These are phyloP conservation scores for Pyrus betulifolia DNA, from an alignment of 306 rosid species.

Conservation along the genomic window DNA sequence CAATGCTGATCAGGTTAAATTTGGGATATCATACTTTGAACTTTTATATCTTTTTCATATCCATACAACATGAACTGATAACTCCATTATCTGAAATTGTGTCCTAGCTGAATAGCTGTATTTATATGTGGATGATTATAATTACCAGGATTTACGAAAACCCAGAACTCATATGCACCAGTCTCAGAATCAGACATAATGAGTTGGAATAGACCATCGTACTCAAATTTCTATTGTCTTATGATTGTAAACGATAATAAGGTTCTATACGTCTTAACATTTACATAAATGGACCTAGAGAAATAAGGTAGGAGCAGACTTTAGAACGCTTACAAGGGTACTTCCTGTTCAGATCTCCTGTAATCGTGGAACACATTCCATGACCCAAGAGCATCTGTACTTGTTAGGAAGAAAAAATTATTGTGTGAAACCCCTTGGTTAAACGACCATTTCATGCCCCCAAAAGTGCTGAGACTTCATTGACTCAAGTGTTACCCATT, in stretches of 20 bases:
- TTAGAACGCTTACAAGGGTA: not conserved
- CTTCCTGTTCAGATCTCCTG: not conserved
- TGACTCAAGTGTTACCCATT: not conserved
- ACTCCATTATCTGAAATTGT: not conserved
- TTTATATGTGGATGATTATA: not conserved
- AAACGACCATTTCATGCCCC: not conserved
- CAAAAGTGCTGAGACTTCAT: not conserved
- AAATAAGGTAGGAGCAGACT: not conserved
- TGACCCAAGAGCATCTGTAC: not conserved
- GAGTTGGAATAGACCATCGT: not conserved
- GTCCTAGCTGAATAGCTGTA: not conserved
- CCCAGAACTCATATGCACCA: not conserved
- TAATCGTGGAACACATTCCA: not conserved
- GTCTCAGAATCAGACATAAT: not conserved
- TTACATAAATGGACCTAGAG: not conserved
- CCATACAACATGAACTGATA: not conserved
- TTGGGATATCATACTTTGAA: not conserved
- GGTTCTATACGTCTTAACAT: not conserved
- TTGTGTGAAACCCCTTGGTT: not conserved
- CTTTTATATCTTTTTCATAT: not conserved
- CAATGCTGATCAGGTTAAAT: constrained; percentile 60
- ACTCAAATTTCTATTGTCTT: too few species aligned
- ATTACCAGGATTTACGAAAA: not conserved
- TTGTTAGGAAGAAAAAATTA: not conserved
- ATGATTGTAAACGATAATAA: not conserved